Evolutionary conservation across 495 filamentous ascomycete genomes (phyloP).

Genomic region (Pyrenula massariospora): DNA sequence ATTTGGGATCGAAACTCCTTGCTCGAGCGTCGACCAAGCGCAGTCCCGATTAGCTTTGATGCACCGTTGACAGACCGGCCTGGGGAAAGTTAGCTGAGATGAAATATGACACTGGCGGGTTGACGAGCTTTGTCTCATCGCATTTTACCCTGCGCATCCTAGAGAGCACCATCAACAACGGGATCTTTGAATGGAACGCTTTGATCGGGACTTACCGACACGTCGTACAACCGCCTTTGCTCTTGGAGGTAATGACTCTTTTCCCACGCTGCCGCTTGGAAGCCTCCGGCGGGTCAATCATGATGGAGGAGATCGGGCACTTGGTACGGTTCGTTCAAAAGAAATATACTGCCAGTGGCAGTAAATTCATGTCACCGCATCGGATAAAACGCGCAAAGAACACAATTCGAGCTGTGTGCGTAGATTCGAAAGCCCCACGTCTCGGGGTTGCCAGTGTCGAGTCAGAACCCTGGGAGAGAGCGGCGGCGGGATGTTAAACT

Average conservation of each 20-base stretch:
- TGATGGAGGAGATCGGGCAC: not conserved
- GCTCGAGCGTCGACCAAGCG: slow-evolving; percentile 17
- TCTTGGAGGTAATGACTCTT: not conserved
- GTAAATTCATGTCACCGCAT: not conserved
- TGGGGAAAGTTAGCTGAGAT: not conserved
- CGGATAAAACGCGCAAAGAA: not conserved
- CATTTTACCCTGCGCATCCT: not conserved
- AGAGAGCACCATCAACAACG: not conserved
- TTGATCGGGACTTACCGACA: not conserved
- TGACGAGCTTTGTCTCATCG: not conserved
- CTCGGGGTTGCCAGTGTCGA: not conserved
- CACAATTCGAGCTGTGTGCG: not conserved
- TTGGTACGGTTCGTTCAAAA: not conserved
- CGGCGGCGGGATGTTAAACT: too few species aligned
- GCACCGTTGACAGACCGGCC: slow-evolving; percentile 20
- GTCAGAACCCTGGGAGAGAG: too few species aligned
- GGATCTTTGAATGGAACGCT: not conserved
- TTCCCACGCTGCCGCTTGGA: not conserved
- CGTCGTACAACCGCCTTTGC: not conserved
- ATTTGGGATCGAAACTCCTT: not conserved
- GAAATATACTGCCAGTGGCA: not conserved
- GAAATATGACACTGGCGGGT: not conserved
- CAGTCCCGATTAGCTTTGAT: slow-evolving; percentile 33
- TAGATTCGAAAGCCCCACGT: not conserved
- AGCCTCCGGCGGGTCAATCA: not conserved